Evolutionary conservation across 768 basidiomycete genomes (phyloP), one percentile per base, ranked within the genome.

Genomic region (Saitozyma podzolica): DNA sequence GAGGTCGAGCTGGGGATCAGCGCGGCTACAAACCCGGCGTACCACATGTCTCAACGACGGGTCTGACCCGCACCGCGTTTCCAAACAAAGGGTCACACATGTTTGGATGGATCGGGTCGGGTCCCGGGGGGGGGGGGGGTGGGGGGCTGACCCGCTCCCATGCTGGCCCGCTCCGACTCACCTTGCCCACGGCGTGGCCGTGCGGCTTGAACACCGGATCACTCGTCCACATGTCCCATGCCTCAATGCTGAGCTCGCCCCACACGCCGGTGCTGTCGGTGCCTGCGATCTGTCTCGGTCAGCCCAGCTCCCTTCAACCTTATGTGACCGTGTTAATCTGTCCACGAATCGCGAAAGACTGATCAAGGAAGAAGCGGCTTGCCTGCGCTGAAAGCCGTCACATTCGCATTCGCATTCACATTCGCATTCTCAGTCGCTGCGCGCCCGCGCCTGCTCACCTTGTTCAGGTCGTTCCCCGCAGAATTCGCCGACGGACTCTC

Each of bases 381-480:
- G 29, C 29, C 29, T 5, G 29, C 29, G 5, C 29, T 29, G 29
- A 5, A 5, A 29, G n/a, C n/a, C n/a, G n/a, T n/a, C n/a, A n/a
- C n/a, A n/a, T n/a, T 29, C 29, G 29, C 29, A 29, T 2, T 5
- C 29, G 29, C 29, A 29, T 2, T 5, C 29, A 5, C 29, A 29
- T 2, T 29, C 29, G 29, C 29, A 29, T 2, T 29, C 29, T 2
- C 29, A 29, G 29, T 2, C 29, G 29, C 29, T 29, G 29, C 29
- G 29, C 29, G 29, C 29, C 29, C 5, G 29, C 29, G 29, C 29
- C 29, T 29, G 29, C 29, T 54, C 45, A 74, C 65, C 69, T 79
- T 79, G 69, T 79, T 79, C 13, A 77, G 59, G 55, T 79, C 78
- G 57, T 70, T 70, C 1, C 76, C 78, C 8, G 72, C 75, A 2